Evolutionary conservation across 352 stramenopile species (phyloP).

Genomic region (Halophytophthora polymorphica): DNA sequence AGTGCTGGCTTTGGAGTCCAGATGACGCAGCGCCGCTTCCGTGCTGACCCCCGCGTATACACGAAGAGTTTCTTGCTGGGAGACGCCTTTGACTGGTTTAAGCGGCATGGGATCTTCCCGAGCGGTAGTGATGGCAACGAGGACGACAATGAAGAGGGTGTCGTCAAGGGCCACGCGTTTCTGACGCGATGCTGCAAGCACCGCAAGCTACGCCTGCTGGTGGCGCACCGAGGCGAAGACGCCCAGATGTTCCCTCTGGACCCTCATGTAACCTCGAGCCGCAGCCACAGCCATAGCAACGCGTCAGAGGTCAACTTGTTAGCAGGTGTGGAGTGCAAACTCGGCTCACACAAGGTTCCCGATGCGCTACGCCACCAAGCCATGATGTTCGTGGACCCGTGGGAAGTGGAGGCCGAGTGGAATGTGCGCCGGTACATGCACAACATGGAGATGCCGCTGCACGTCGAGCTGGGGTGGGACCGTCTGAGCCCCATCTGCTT

Average conservation of each 20-base stretch:
- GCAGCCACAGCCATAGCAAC: constrained; percentile 7
- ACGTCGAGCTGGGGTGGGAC: constrained; percentile 78
- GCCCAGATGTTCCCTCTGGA: constrained; percentile 46
- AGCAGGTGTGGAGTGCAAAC: too few species aligned
- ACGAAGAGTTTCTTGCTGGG: constrained; percentile 70
- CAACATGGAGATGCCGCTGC: constrained; percentile 29
- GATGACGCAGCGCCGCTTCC: constrained; percentile 54
- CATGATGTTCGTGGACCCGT: constrained; percentile 84
- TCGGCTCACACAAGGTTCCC: constrained; percentile 4
- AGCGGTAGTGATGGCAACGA: constrained; percentile 3
- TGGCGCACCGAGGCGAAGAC: constrained; percentile 53
- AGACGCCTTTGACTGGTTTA: constrained; percentile 70
- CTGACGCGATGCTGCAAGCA: constrained; percentile 75
- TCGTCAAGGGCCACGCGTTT: constrained; percentile 41
- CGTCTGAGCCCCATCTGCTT: constrained; percentile 61
- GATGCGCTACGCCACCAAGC: constrained; percentile 40
- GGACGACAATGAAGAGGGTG: constrained; percentile 10
- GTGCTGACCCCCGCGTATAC: constrained; percentile 68
- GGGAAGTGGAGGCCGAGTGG: constrained; percentile 71
- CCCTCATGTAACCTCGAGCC: constrained; percentile 7
- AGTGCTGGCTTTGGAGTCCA: constrained; percentile 44
- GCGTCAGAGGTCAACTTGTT: not conserved
- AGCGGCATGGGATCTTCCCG: constrained; percentile 42
- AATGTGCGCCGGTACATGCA: constrained; percentile 72
- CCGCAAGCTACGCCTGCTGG: constrained; percentile 62